phyloP scores from a whole-genome alignment of 1,284 basidiomycete genomes.

The Rhodotorula sp. region DNA sequence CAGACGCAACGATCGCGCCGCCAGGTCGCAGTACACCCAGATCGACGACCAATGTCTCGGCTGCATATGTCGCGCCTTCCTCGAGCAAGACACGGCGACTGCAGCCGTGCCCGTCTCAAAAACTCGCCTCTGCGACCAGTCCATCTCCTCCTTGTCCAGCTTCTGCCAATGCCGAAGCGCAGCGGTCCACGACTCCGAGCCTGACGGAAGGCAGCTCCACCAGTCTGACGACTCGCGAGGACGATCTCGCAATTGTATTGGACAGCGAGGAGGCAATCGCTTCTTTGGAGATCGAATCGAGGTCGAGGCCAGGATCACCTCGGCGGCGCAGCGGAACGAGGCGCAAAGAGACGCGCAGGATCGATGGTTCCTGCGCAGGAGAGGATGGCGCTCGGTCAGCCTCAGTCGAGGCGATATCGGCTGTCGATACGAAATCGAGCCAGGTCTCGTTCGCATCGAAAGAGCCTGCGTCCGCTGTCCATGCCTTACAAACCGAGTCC shows the following conservation, averaged over 20 bases:
- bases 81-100: background rate
- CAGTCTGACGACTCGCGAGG: conserved; percentile 7
- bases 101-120: too few relatives aligned
- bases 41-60: background rate
- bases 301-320: conserved; percentile 1
- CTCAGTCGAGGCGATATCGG: conserved; percentile 22
- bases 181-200: conserved; percentile 8
- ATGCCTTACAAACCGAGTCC: too few relatives aligned
- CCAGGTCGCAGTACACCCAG: background rate
- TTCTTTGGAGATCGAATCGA: background rate
- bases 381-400: background rate
- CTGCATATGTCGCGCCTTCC: background rate
- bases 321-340: conserved; percentile 8
- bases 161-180: conserved; percentile 5
- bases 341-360: too few relatives aligned
- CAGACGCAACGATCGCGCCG: background rate
- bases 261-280: conserved; percentile 9
- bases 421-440: conserved; percentile 17
- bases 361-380: too few relatives aligned
- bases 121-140: background rate
- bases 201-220: conserved; percentile 20
- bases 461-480: conserved; percentile 11
- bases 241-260: background rate
- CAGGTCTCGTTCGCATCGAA: conserved; percentile 29
- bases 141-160: background rate